Conservation (phyloP, 345 rosid species). For the Hirschfeldia incana region DNA sequence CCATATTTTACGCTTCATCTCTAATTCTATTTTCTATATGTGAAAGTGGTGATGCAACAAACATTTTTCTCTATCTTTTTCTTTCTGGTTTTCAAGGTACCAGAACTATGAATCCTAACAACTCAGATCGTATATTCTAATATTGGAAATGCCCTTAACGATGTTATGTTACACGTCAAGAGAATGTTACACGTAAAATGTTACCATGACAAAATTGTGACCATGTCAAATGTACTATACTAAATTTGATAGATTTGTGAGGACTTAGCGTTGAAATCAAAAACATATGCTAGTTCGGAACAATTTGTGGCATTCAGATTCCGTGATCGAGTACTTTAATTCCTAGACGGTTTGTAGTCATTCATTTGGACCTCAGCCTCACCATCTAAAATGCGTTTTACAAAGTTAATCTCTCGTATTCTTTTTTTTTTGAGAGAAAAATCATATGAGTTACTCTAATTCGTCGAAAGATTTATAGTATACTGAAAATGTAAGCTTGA, state of each 20-base stretch:
- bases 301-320: not conserved
- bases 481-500: not conserved
- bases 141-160: not conserved
- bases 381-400: not conserved
- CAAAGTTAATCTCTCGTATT: not conserved
- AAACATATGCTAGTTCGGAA: not conserved
- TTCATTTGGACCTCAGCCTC: not conserved
- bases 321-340: not conserved
- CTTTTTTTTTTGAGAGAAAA: not conserved
- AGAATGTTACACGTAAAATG: not conserved
- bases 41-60: constrained; percentile 16
- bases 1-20: constrained; percentile 36
- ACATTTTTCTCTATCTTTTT: not conserved
- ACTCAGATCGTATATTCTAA: not conserved
- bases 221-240: not conserved
- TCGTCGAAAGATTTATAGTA: not conserved
- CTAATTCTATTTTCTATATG: constrained; percentile 34
- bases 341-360: not conserved
- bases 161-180: not conserved
- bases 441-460: not conserved
- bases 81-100: not conserved
- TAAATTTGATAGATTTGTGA: not conserved
- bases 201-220: not conserved
- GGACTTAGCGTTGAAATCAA: not conserved
- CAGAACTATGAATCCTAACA: not conserved